Conservation (phyloP, 2,329 filamentous ascomycete genomes). For the Penicillium sp. region DNA sequence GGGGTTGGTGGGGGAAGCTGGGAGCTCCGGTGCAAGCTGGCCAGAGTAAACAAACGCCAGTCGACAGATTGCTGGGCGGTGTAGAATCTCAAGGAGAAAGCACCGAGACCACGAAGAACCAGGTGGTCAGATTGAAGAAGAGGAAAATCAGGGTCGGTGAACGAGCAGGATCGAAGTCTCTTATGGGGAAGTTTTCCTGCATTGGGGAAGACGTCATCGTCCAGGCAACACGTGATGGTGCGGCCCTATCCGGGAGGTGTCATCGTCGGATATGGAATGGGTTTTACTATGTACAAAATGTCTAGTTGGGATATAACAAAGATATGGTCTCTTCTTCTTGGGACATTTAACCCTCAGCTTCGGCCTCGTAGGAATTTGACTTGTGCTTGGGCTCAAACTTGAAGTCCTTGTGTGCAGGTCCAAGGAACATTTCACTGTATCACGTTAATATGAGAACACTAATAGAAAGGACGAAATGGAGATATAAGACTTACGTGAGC, state of each 20-base stretch:
- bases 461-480: constrained; percentile 12
- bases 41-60: constrained; percentile 16
- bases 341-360: constrained; percentile 55
- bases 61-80: constrained; percentile 1
- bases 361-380: constrained; percentile 71
- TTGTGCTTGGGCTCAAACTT: constrained; percentile 97
- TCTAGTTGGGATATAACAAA: too few species aligned
- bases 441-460: too few species aligned
- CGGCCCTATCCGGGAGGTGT: constrained; percentile 2
- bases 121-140: constrained; percentile 8
- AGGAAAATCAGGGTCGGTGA: constrained; percentile 37
- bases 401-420: constrained; percentile 82
- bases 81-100: not conserved
- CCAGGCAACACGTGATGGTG: constrained; percentile 17
- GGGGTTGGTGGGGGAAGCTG: constrained; percentile 13
- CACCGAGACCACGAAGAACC: not conserved
- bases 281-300: too few species aligned
- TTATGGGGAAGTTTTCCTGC: constrained; percentile 21
- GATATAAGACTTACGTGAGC: constrained; percentile 64
- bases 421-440: constrained; percentile 95
- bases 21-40: constrained; percentile 14
- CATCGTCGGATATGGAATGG: constrained; percentile 1
- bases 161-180: constrained; percentile 63
- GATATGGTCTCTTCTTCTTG: too few species aligned
- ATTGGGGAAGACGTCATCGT: constrained; percentile 32